Evolutionary conservation across 495 filamentous ascomycete species (phyloP).

Genomic region (Aspergillus indologenus): DNA sequence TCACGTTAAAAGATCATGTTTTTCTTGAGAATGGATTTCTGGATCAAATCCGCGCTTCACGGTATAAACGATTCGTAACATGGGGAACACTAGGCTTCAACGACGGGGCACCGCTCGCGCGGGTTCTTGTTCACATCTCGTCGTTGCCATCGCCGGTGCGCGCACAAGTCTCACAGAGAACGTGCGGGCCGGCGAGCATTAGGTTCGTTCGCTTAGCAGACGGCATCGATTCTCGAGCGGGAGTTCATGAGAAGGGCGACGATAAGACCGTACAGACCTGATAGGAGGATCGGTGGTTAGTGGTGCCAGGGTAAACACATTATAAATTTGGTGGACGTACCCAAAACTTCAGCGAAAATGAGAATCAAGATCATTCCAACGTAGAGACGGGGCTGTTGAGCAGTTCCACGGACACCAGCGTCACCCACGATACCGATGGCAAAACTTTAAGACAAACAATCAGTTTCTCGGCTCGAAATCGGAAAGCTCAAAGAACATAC

Average conservation of each 20-base stretch:
- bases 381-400: slow-evolving; percentile 95
- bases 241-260: slow-evolving; percentile 99
- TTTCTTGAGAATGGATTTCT: not conserved
- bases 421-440: slow-evolving; percentile 99
- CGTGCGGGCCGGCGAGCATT: slow-evolving; percentile 4
- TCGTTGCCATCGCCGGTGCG: slow-evolving; percentile 5
- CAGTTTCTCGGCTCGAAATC: slow-evolving; percentile 12
- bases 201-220: slow-evolving; percentile 28
- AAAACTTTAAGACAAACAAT: slow-evolving; percentile 51
- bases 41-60: not conserved
- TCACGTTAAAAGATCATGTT: slow-evolving; percentile 4
- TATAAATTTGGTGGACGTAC: slow-evolving; percentile 45
- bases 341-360: slow-evolving; percentile 99
- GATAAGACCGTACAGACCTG: slow-evolving; percentile 96
- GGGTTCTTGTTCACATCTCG: not conserved
- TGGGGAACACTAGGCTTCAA: not conserved
- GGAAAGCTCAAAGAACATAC: slow-evolving; percentile 42
- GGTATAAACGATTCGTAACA: not conserved
- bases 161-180: slow-evolving; percentile 15
- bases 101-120: not conserved
- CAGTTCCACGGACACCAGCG: slow-evolving; percentile 96
- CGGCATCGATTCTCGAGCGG: slow-evolving; percentile 33
- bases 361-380: slow-evolving; percentile 99
- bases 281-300: not conserved
- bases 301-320: not conserved